Conservation (phyloP, 164 flowering plant species). For the Vitis cinerea region DNA sequence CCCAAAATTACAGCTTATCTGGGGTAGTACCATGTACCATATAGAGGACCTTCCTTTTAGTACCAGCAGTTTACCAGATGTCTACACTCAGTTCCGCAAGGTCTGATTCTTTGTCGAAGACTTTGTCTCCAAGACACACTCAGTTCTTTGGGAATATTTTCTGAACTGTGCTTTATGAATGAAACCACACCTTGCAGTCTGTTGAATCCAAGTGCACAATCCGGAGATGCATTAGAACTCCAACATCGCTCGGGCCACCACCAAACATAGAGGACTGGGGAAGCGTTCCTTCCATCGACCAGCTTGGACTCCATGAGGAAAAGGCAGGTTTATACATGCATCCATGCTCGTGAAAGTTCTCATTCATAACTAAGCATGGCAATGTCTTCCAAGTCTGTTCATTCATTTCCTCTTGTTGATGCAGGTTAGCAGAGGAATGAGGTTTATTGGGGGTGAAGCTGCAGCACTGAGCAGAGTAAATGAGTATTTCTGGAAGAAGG, state of each 20-base stretch:
- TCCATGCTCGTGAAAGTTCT: no score
- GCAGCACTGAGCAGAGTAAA: slow-evolving; percentile 75
- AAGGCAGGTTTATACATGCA: slow-evolving; percentile 48
- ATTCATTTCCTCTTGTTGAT: slow-evolving; percentile 6
- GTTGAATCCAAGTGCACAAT: slow-evolving; percentile 70
- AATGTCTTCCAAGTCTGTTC: not conserved
- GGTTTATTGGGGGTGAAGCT: slow-evolving; percentile 82
- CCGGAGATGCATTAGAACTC: slow-evolving; percentile 62
- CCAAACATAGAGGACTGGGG: slow-evolving; percentile 81
- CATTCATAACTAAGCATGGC: no score
- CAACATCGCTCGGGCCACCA: slow-evolving; percentile 65
- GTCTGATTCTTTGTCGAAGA: slow-evolving; percentile 22
- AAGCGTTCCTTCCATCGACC: slow-evolving; percentile 51
- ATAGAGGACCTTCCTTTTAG: slow-evolving; percentile 82
- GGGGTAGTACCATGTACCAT: slow-evolving; percentile 94
- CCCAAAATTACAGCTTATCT: slow-evolving; percentile 61
- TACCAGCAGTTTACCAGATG: slow-evolving; percentile 60
- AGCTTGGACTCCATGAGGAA: slow-evolving; percentile 50
- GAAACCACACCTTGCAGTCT: slow-evolving; percentile 43
- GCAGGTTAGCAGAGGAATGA: slow-evolving; percentile 71
- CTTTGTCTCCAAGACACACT: no score
- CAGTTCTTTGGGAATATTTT: no score
- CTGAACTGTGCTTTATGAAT: slow-evolving; percentile 4
- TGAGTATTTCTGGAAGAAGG: slow-evolving; percentile 96
- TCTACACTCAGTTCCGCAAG: slow-evolving; percentile 93